Evolutionary conservation across 257 asterid species (phyloP).

Genomic region (Penstemon newberryi): DNA sequence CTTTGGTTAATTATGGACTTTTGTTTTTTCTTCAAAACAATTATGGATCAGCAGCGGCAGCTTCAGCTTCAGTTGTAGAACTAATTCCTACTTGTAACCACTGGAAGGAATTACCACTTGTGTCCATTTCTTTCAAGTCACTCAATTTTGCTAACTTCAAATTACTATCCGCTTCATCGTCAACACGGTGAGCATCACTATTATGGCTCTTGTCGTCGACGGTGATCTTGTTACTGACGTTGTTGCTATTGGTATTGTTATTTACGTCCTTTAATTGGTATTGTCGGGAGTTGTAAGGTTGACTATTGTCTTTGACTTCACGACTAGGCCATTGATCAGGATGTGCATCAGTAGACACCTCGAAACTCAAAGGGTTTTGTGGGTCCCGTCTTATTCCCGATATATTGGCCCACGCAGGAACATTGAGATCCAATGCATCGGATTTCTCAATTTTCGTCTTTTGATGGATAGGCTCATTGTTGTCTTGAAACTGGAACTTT

Average conservation of each 20-base stretch:
- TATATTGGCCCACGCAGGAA: conserved; percentile 66
- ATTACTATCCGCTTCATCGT: conserved; percentile 73
- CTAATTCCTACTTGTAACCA: conserved; percentile 95
- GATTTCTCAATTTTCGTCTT: conserved; percentile 26
- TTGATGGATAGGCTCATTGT: conserved; percentile 7
- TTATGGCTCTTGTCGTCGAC: too few relatives aligned
- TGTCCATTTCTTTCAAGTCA: conserved; percentile 46
- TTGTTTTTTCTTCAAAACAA: neutral
- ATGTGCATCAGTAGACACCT: conserved; percentile 66
- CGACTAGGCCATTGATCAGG: conserved; percentile 46
- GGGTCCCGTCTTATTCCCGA: conserved; percentile 54
- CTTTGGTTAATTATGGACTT: too few relatives aligned
- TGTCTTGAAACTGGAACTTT: conserved; percentile 48
- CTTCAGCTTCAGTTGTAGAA: conserved; percentile 39
- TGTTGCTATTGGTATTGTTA: conserved; percentile 18
- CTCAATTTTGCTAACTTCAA: conserved; percentile 58
- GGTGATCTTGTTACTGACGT: conserved; percentile 2
- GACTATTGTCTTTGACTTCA: conserved; percentile 1
- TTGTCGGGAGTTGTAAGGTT: neutral
- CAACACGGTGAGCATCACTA: conserved; percentile 25
- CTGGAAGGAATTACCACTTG: conserved; percentile 46
- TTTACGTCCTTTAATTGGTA: neutral
- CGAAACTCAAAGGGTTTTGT: conserved; percentile 56
- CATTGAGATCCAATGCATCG: conserved; percentile 68
- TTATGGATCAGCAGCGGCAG: conserved; percentile 29